These are phyloP conservation scores for Skeletonema tropicum DNA, from an alignment of 108 stramenopile species.

Conservation along the genomic window DNA sequence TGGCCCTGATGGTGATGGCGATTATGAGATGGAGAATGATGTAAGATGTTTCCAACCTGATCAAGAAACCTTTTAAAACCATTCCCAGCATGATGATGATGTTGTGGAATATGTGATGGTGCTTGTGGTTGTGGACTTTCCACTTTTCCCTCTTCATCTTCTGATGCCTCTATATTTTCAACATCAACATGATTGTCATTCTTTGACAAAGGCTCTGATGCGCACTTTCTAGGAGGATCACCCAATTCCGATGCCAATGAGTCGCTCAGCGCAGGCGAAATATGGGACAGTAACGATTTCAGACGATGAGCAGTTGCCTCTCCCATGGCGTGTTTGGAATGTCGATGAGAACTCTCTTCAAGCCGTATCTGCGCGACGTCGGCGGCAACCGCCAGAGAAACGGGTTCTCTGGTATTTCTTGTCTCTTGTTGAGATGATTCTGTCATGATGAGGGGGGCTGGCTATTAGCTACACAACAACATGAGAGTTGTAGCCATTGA, in stretches of 20 bases:
- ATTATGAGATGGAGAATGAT: background rate
- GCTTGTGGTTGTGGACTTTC: background rate
- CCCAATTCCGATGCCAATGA: background rate
- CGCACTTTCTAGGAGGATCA: background rate
- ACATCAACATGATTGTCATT: background rate
- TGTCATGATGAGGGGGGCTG: too few species aligned
- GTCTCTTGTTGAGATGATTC: too few species aligned
- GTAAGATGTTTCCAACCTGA: background rate
- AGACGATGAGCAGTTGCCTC: background rate
- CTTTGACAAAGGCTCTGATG: background rate
- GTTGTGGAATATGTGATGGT: background rate
- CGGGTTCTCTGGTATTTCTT: background rate
- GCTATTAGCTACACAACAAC: too few species aligned
- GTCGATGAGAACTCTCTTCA: background rate
- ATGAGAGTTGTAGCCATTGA: too few species aligned
- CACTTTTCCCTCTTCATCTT: background rate
- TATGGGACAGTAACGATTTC: background rate
- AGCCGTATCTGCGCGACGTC: conserved; percentile 1
- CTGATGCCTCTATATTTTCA: background rate
- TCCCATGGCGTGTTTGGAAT: background rate
- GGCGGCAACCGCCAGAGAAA: background rate
- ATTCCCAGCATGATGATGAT: background rate
- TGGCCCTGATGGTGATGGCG: conserved; percentile 25
- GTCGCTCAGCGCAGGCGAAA: background rate
- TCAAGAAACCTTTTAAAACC: background rate